Evolutionary conservation across 805 yeast species (phyloP).

Genomic region (Teunomyces lycoperdinae): DNA sequence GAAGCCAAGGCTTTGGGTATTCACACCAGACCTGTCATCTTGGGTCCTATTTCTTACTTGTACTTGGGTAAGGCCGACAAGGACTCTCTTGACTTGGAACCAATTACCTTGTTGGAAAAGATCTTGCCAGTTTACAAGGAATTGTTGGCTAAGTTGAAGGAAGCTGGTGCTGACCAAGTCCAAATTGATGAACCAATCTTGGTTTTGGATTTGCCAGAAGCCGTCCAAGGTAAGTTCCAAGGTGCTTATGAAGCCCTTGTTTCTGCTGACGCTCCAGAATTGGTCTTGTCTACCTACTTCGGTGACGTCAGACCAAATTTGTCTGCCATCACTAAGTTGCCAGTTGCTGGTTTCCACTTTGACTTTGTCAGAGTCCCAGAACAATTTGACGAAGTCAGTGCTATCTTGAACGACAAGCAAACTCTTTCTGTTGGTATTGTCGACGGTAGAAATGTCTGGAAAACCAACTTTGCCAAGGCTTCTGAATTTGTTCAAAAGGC

Average conservation of each 20-base stretch:
- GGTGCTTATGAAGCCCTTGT: conserved; percentile 73
- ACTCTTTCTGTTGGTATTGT: conserved; percentile 93
- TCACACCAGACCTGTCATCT: conserved; percentile 94
- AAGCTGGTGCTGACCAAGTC: conserved; percentile 91
- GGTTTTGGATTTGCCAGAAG: conserved; percentile 87
- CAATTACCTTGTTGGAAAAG: conserved; percentile 85
- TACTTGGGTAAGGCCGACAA: conserved; percentile 97
- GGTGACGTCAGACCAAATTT: conserved; percentile 99
- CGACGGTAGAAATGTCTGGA: conserved; percentile 99
- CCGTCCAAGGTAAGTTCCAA: conserved; percentile 82
- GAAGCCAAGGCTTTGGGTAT: conserved; percentile 97
- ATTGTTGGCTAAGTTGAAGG: conserved; percentile 80
- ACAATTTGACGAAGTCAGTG: conserved; percentile 82
- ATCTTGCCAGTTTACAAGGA: conserved; percentile 91
- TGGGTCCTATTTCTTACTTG: conserved; percentile 96
- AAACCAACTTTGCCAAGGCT: conserved; percentile 90
- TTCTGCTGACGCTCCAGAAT: conserved; percentile 67
- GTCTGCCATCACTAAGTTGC: conserved; percentile 80
- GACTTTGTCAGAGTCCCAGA: conserved; percentile 96
- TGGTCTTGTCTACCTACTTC: conserved; percentile 87
- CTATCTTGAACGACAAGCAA: conserved; percentile 67
- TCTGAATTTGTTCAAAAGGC: conserved; percentile 79
- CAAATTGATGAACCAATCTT: conserved; percentile 98
- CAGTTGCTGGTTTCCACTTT: conserved; percentile 94
- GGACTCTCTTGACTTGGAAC: conserved; percentile 93